Conservation (phyloP, 805 yeast species). For the Monosporozyma yasuniensis region DNA sequence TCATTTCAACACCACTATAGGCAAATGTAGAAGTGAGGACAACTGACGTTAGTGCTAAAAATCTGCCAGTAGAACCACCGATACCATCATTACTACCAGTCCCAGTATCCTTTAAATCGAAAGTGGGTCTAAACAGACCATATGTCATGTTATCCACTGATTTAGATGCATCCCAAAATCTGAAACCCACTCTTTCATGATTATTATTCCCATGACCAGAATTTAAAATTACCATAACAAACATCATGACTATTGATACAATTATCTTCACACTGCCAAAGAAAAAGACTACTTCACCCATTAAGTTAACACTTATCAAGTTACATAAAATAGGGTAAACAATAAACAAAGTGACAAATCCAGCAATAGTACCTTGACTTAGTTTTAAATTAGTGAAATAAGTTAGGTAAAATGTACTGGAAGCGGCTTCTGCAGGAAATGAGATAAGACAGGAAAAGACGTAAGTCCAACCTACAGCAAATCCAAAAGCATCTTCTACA, state of each 20-base stretch:
- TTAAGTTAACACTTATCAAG: conserved; percentile 57
- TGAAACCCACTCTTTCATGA: conserved; percentile 45
- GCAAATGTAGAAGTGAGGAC: conserved; percentile 61
- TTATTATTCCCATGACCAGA: conserved; percentile 33
- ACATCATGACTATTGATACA: conserved; percentile 43
- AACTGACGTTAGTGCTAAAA: conserved; percentile 53
- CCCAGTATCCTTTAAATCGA: conserved; percentile 56
- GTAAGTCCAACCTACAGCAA: conserved; percentile 60
- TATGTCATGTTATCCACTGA: conserved; percentile 38
- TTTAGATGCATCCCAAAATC: conserved; percentile 53
- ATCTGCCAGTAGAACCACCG: conserved; percentile 51
- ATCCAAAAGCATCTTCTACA: conserved; percentile 58
- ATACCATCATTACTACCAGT: conserved; percentile 46
- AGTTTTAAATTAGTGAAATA: conserved; percentile 52
- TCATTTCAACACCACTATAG: conserved; percentile 75
- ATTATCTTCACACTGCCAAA: conserved; percentile 51
- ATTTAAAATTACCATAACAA: conserved; percentile 58
- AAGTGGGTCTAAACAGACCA: conserved; percentile 69
- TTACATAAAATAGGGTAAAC: conserved; percentile 40
- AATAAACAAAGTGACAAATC: conserved; percentile 57
- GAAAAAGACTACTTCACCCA: conserved; percentile 66
- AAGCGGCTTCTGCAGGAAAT: conserved; percentile 57
- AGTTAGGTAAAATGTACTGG: conserved; percentile 51
- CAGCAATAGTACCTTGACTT: conserved; percentile 45
- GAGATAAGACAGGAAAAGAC: conserved; percentile 47